Percentiles rank a stretch among this genome's conserved stretches.
Evolutionary conservation across 2,329 filamentous ascomycete genomes (phyloP).

Genomic region (Graphilbum ipis-grandicollis): DNA sequence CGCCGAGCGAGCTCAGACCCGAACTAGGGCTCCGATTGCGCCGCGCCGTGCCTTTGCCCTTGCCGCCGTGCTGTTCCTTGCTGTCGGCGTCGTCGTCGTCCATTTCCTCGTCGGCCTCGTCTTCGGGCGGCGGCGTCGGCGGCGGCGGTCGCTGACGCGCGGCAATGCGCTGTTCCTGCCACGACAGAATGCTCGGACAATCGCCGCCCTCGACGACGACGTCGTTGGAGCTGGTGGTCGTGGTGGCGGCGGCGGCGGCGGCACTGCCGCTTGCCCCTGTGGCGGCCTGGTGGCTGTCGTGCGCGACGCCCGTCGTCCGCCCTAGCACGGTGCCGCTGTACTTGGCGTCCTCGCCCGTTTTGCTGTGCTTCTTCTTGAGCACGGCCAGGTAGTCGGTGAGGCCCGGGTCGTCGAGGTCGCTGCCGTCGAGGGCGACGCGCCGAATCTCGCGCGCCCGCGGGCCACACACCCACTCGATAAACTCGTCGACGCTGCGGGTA

Average conservation of each 20-base stretch:
- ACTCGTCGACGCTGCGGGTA: slow-evolving; percentile 56
- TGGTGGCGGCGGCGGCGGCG: slow-evolving; percentile 39
- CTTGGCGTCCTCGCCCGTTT: slow-evolving; percentile 71
- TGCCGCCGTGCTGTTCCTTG: slow-evolving; percentile 4
- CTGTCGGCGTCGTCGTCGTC: slow-evolving; percentile 3
- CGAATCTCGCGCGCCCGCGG: slow-evolving; percentile 62
- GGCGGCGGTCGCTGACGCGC: slow-evolving; percentile 11
- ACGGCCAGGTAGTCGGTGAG: slow-evolving; percentile 58
- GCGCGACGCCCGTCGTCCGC: too few species aligned
- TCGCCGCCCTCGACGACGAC: slow-evolving; percentile 66
- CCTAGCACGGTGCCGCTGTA: slow-evolving; percentile 68
- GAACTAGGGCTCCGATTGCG: slow-evolving; percentile 33
- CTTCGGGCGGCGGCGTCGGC: slow-evolving; percentile 5
- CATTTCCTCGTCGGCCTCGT: slow-evolving; percentile 1
- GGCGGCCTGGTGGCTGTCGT: too few species aligned
- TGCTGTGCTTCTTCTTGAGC: slow-evolving; percentile 84
- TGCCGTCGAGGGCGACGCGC: slow-evolving; percentile 58
- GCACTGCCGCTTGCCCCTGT: too few species aligned
- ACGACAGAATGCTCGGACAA: slow-evolving; percentile 48
- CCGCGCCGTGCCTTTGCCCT: not conserved
- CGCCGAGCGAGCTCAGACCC: slow-evolving; percentile 38
- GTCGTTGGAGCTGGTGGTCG: slow-evolving; percentile 42
- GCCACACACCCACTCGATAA: slow-evolving; percentile 64
- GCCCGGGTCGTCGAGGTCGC: slow-evolving; percentile 40
- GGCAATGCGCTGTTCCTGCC: slow-evolving; percentile 27